Evolutionary conservation across 495 filamentous ascomycete species (phyloP).

Genomic region (Pseudoneurospora amorphoporcata): DNA sequence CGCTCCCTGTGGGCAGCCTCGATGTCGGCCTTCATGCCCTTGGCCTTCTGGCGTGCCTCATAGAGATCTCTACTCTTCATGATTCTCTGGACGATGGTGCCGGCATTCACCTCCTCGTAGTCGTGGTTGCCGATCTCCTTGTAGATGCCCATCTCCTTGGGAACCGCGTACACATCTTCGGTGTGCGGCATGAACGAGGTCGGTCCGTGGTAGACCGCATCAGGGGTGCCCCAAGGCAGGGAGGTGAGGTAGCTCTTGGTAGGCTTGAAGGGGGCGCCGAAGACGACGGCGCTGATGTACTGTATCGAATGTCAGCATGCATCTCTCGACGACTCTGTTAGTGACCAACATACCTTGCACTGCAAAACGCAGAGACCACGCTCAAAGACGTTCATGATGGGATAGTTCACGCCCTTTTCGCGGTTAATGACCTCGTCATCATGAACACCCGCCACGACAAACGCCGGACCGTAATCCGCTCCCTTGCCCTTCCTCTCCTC

Average conservation of each 20-base stretch:
- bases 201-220: conserved; percentile 87
- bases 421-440: conserved; percentile 88
- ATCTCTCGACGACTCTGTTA: not conserved
- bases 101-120: conserved; percentile 82
- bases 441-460: conserved; percentile 84
- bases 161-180: conserved; percentile 74
- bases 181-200: conserved; percentile 82
- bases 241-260: conserved; percentile 62
- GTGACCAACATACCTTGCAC: conserved; percentile 56
- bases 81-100: conserved; percentile 83
- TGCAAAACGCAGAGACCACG: conserved; percentile 90
- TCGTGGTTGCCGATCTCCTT: conserved; percentile 59
- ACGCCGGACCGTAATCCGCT: conserved; percentile 68
- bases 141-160: conserved; percentile 73
- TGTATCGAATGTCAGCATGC: conserved; percentile 23
- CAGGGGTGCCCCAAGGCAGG: conserved; percentile 64
- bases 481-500: conserved; percentile 53
- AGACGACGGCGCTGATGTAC: conserved; percentile 80
- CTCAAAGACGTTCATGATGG: conserved; percentile 99
- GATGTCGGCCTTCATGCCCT: conserved; percentile 68
- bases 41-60: conserved; percentile 80
- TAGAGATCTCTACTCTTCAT: conserved; percentile 73
- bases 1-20: conserved; percentile 51
- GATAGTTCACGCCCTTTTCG: conserved; percentile 96
- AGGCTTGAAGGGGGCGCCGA: conserved; percentile 80